Evolutionary conservation across 768 basidiomycete species (phyloP).

Genomic region (Kwoniella dendrophila): DNA sequence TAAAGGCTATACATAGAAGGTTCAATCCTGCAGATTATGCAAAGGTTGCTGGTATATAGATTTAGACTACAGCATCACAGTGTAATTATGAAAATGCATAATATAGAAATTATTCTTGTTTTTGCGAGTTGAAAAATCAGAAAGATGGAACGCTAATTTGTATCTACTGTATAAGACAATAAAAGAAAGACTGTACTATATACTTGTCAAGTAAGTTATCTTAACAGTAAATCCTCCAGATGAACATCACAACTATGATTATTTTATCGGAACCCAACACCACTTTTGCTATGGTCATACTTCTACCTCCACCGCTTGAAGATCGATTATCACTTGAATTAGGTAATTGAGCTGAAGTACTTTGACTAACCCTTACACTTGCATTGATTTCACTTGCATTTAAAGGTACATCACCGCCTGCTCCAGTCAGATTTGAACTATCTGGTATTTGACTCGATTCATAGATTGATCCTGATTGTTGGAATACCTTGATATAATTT

Average conservation of each 20-base stretch:
- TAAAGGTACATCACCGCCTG: conserved; percentile 30
- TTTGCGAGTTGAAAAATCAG: too few species aligned
- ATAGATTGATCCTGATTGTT: conserved; percentile 25
- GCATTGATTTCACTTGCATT: conserved; percentile 12
- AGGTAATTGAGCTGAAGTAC: not conserved
- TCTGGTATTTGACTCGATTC: conserved; percentile 31
- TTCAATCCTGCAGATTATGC: conserved; percentile 91
- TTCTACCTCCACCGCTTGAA: not conserved
- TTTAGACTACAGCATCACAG: too few species aligned
- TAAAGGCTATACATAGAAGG: conserved; percentile 82
- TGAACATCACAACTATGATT: too few species aligned
- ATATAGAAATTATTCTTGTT: too few species aligned
- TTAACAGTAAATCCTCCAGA: not conserved
- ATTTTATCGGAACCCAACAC: not conserved
- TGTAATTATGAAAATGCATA: too few species aligned
- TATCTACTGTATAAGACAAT: too few species aligned
- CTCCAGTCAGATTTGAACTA: conserved; percentile 38
- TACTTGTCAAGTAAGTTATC: not conserved
- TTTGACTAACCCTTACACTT: not conserved
- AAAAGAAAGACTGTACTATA: not conserved
- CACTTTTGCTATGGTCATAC: too few species aligned
- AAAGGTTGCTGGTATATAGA: conserved; percentile 64
- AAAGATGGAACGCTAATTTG: too few species aligned
- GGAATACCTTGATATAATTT: conserved; percentile 51
- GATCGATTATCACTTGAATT: not conserved